A percentile compares a stretch with the other conserved stretches of the same genome.
phyloP scores from a whole-genome alignment of 2,329 filamentous ascomycete genomes.

The Fonsecaea pedrosoi region DNA sequence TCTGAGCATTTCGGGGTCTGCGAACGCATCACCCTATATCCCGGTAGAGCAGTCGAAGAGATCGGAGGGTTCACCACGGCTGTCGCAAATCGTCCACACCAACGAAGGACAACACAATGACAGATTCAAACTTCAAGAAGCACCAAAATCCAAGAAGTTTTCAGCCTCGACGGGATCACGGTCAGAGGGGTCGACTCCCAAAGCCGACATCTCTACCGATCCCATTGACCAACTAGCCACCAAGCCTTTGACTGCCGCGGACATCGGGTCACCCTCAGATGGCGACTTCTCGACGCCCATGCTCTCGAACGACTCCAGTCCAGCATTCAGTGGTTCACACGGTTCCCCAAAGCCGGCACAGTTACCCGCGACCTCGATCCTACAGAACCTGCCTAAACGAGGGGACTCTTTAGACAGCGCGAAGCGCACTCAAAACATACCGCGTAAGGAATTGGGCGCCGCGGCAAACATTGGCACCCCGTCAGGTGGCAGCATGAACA shows the following conservation, averaged over 20 bases:
- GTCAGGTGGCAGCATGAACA: conserved; percentile 46
- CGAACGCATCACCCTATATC: conserved; percentile 31
- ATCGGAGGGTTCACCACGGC: conserved; percentile 29
- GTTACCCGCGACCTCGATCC: conserved; percentile 41
- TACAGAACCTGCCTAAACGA: conserved; percentile 58
- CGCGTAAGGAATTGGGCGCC: conserved; percentile 67
- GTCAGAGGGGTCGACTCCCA: conserved; percentile 36
- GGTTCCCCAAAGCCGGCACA: conserved; percentile 48
- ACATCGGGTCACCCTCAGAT: conserved; percentile 43
- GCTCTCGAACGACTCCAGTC: conserved; percentile 65
- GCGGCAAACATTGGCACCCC: conserved; percentile 44
- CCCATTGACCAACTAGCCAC: conserved; percentile 27
- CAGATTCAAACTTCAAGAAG: conserved; percentile 81
- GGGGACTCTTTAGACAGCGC: conserved; percentile 64
- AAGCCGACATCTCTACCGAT: conserved; percentile 25
- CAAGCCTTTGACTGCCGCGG: conserved; percentile 39
- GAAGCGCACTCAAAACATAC: conserved; percentile 49
- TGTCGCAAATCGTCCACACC: conserved; percentile 27
- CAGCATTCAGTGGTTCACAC: conserved; percentile 60
- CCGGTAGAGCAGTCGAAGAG: conserved; percentile 23
- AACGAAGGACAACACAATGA: conserved; percentile 49
- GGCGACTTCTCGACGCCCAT: conserved; percentile 51
- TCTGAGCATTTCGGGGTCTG: conserved; percentile 37
- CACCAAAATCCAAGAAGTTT: conserved; percentile 68
- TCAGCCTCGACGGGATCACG: conserved; percentile 50